phyloP scores from a whole-genome alignment of 73 alveolate genomes.

The Paramecium bursaria region DNA sequence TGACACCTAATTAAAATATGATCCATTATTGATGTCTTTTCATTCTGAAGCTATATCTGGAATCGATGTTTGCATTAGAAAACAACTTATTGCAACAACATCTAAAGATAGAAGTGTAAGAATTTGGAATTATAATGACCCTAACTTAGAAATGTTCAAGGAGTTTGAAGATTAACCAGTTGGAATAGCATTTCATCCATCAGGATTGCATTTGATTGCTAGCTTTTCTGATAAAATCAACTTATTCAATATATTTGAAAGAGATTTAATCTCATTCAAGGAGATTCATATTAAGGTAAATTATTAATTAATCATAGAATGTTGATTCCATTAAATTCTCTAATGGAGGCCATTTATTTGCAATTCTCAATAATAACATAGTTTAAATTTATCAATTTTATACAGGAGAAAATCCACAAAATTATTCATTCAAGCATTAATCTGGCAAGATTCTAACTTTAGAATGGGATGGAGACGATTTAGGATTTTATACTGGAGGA shows the following conservation, averaged over 20 bases:
- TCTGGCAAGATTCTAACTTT: slow-evolving; percentile 68
- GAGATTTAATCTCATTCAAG: slow-evolving; percentile 86
- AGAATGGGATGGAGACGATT: slow-evolving; percentile 93
- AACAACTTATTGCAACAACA: slow-evolving; percentile 89
- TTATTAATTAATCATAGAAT: slow-evolving; percentile 88
- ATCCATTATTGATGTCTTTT: slow-evolving; percentile 76
- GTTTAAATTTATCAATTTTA: slow-evolving; percentile 88
- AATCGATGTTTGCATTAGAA: slow-evolving; percentile 92
- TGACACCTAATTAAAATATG: slow-evolving; percentile 79
- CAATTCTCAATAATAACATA: slow-evolving; percentile 87
- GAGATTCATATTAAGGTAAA: slow-evolving; percentile 88
- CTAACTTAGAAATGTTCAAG: slow-evolving; percentile 84
- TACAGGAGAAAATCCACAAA: slow-evolving; percentile 86
- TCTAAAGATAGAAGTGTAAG: slow-evolving; percentile 91
- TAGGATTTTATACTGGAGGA: slow-evolving; percentile 90
- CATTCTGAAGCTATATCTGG: slow-evolving; percentile 84
- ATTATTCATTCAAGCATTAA: slow-evolving; percentile 65
- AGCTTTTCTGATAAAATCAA: slow-evolving; percentile 91
- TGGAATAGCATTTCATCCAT: slow-evolving; percentile 96
- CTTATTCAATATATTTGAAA: slow-evolving; percentile 91
- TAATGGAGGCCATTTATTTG: slow-evolving; percentile 95
- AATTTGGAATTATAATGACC: slow-evolving; percentile 94
- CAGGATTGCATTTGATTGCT: slow-evolving; percentile 95
- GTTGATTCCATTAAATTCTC: no score
- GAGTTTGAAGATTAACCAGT: slow-evolving; percentile 89